phyloP scores from a whole-genome alignment of 2,329 filamentous ascomycete species.

The Aspergillus flavus region DNA sequence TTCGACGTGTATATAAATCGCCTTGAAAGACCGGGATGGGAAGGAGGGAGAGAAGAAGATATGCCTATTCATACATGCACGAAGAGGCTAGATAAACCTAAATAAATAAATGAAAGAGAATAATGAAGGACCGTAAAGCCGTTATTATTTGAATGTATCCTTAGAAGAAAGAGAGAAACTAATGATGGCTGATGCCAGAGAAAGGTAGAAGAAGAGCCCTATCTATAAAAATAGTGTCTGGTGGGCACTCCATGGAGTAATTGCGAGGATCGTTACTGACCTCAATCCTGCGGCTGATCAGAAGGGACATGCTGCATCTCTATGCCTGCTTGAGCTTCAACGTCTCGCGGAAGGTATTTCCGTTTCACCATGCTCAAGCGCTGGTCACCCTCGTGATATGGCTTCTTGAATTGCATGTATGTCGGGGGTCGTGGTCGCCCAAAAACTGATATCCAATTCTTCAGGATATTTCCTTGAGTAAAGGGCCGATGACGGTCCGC shows the following conservation, averaged over 20 bases:
- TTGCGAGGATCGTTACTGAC: conserved; percentile 23
- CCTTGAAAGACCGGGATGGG: background rate
- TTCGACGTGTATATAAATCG: background rate
- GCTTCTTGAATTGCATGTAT: conserved; percentile 82
- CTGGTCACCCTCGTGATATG: conserved; percentile 80
- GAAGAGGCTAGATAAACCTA: background rate
- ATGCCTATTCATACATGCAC: background rate
- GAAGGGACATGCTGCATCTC: conserved; percentile 70
- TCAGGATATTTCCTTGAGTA: conserved; percentile 72
- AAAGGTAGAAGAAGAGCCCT: conserved; percentile 1
- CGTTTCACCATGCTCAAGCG: conserved; percentile 68
- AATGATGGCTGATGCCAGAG: background rate
- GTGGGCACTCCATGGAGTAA: background rate
- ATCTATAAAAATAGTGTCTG: background rate
- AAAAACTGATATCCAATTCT: conserved; percentile 81
- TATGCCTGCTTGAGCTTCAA: conserved; percentile 59
- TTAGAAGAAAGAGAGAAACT: background rate
- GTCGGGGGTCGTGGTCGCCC: conserved; percentile 82
- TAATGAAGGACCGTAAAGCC: conserved; percentile 9
- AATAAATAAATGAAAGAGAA: conserved; percentile 12
- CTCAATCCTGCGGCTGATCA: conserved; percentile 25
- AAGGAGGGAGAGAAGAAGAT: background rate
- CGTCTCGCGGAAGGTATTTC: conserved; percentile 52
- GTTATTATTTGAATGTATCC: background rate
- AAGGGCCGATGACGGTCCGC: conserved; percentile 90